Evolutionary conservation across 305 asterid genomes (phyloP).

Genomic region (Fraxinus paxiana): DNA sequence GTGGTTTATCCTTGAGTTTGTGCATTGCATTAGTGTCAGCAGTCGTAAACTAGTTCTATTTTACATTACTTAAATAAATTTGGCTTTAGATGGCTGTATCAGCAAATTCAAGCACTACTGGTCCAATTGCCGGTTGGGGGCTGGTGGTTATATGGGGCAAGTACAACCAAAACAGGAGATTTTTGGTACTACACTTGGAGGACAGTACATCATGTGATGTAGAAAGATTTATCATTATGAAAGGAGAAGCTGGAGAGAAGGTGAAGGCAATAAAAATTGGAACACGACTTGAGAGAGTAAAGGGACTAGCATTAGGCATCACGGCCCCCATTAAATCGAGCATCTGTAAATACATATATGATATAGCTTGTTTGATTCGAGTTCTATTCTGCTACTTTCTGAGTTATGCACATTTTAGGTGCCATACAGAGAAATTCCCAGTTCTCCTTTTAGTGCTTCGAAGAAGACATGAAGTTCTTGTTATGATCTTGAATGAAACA

Average conservation of each 20-base stretch:
- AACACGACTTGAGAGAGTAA: neutral
- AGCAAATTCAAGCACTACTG: too few species aligned
- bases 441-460: too few species aligned
- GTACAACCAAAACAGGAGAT: neutral
- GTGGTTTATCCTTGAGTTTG: neutral
- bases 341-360: neutral
- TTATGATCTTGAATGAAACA: neutral
- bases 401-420: neutral
- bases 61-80: neutral
- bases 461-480: neutral
- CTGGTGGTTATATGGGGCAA: neutral
- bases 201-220: neutral
- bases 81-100: too few species aligned
- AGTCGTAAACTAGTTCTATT: neutral
- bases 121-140: neutral
- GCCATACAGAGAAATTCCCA: too few species aligned
- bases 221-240: neutral
- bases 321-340: neutral
- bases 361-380: neutral
- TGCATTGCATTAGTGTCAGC: neutral
- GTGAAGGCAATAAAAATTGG: neutral
- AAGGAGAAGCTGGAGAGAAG: neutral
- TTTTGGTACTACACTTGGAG: neutral
- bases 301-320: neutral
- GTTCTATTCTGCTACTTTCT: neutral